Conservation (phyloP, 495 filamentous ascomycete genomes). For the Amorphotheca resinae region DNA sequence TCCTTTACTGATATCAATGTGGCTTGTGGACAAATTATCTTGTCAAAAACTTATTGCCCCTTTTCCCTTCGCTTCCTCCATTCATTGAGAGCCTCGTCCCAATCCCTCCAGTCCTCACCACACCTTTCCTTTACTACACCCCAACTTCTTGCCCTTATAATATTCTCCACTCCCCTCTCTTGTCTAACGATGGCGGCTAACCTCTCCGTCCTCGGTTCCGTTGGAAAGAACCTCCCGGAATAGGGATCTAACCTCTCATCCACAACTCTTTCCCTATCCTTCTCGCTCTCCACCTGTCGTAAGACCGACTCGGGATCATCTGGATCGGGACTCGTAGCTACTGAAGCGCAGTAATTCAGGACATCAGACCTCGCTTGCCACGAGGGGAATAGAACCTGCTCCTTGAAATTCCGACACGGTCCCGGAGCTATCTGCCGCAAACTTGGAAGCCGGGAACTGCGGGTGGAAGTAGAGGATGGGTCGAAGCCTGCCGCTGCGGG, state of each 20-base stretch:
- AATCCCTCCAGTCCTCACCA: slow-evolving; percentile 35
- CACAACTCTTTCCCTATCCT: slow-evolving; percentile 61
- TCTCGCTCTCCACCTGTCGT: slow-evolving; percentile 55
- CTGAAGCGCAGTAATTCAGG: slow-evolving; percentile 76
- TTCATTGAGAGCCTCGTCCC: slow-evolving; percentile 37
- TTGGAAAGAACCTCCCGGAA: slow-evolving; percentile 69
- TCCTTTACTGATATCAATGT: too few species aligned
- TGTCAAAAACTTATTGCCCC: not conserved
- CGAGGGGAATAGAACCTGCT: slow-evolving; percentile 70
- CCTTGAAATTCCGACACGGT: slow-evolving; percentile 60
- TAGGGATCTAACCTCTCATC: slow-evolving; percentile 92
- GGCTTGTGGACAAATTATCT: too few species aligned
- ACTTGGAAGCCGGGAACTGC: slow-evolving; percentile 35
- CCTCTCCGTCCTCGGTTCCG: slow-evolving; percentile 72
- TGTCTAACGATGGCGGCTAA: slow-evolving; percentile 67
- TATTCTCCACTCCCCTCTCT: slow-evolving; percentile 77
- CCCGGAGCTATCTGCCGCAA: slow-evolving; percentile 41
- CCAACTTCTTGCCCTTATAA: slow-evolving; percentile 78
- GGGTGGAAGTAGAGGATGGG: slow-evolving; percentile 55
- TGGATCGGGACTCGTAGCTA: slow-evolving; percentile 79
- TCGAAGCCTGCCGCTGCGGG: slow-evolving; percentile 64
- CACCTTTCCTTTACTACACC: slow-evolving; percentile 69
- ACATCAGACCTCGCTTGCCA: slow-evolving; percentile 83
- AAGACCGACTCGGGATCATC: slow-evolving; percentile 70
- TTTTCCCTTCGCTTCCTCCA: slow-evolving; percentile 43